Base-by-base conservation (phyloP, 345 rosid species). In the Syzygium grande region DNA sequence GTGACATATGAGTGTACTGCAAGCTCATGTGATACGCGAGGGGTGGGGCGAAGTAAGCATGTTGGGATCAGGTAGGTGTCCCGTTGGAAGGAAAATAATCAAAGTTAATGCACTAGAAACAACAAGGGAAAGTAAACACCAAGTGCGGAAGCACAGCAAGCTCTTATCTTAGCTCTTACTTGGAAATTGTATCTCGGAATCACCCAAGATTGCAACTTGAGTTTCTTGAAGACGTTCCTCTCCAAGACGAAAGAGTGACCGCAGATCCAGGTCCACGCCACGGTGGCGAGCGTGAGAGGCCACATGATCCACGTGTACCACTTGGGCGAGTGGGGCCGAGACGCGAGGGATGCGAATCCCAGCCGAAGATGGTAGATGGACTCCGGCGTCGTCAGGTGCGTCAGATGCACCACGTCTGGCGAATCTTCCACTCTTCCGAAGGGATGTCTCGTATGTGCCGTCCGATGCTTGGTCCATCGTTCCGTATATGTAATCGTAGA, bases 401-500 rank as follows among this genome's bases (percentile, higher is more conserved):
- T 90, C 21, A 93, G 87, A 86, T 92, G 91, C 27, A 93, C 92
- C 27, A 91, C 90, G 27, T 89, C 88, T 0, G 92, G 91, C 0
- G 63, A 77, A 27, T 93, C 94, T 34, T 90, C 87, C 8, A 7
- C 85, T 85, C 87, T 90, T 61, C n/a, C 79, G 55, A 2, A 91
- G 89, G 22, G 95, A 89, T 38, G 86, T 88, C 52, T 94, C 92
- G 46, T 95, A 90, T 12, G 90, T 15, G 34, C 68, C 16, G 29
- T 94, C 93, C 1, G 91, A 14, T 23, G 89, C 85, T 73, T 86
- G 87, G 90, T 94, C 96, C 90, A 87, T 55, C 6, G 96, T 95
- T 22, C 90, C 90, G 13, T 94, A 94, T 7, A 93, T 87, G 89
- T 90, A 91, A 86, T 95, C 96, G 38, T 94, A 95, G 14, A 94